These are phyloP conservation scores for Testicularia cyperi DNA, from an alignment of 1,284 basidiomycete genomes.

Conservation along the genomic window DNA sequence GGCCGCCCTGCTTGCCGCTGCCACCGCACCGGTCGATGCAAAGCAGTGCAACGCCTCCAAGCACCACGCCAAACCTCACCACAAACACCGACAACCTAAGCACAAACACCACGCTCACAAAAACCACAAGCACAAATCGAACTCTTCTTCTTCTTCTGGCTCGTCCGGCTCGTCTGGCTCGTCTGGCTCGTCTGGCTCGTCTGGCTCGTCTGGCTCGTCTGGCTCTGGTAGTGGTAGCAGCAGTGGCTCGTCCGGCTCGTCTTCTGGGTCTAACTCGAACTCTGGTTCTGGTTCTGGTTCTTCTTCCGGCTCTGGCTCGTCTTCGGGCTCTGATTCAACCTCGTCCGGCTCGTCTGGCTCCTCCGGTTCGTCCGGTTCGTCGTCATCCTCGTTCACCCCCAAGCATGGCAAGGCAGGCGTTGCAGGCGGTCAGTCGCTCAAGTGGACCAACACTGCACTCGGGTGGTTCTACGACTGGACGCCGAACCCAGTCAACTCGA, in stretches of 20 bases:
- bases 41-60: slow-evolving; percentile 31
- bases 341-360: slow-evolving; percentile 10
- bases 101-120: background rate
- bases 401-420: slow-evolving; percentile 45
- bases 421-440: slow-evolving; percentile 47
- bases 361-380: slow-evolving; percentile 6
- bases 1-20: slow-evolving; percentile 14
- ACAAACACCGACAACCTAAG: slow-evolving; percentile 9
- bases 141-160: background rate
- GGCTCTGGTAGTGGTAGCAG: slow-evolving; percentile 1
- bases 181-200: slow-evolving; percentile 2
- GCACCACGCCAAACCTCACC: slow-evolving; percentile 9
- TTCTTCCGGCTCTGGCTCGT: slow-evolving; percentile 9
- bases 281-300: slow-evolving; percentile 4
- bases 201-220: slow-evolving; percentile 2
- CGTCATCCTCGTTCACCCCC: slow-evolving; percentile 21
- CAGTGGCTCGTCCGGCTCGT: slow-evolving; percentile 4
- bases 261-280: slow-evolving; percentile 4
- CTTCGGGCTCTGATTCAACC: slow-evolving; percentile 2
- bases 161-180: background rate
- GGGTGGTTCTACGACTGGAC: slow-evolving; percentile 46
- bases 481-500: slow-evolving; percentile 28
- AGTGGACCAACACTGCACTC: slow-evolving; percentile 18
- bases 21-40: slow-evolving; percentile 11
- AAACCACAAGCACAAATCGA: background rate